Evolutionary conservation across 2,329 filamentous ascomycete genomes (phyloP).

Genomic region (Alternaria sp.): DNA sequence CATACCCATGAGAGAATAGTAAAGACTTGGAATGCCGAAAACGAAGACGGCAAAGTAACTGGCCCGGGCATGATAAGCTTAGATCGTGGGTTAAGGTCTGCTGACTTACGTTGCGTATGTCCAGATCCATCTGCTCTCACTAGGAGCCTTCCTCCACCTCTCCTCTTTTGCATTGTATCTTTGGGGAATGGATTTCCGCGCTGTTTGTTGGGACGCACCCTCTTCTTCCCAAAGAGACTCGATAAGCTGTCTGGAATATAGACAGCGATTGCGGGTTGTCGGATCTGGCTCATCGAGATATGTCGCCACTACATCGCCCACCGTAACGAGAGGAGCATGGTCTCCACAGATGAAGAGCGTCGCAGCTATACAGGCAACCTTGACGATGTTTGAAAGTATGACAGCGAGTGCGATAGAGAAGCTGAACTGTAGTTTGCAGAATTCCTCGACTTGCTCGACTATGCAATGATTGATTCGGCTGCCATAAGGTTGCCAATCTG

Average conservation of each 20-base stretch:
- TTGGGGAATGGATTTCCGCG: background rate
- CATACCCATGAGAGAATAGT: constrained; percentile 3
- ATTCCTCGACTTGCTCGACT: constrained; percentile 20
- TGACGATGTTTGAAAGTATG: constrained; percentile 13
- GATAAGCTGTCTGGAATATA: constrained; percentile 1
- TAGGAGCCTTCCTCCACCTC: background rate
- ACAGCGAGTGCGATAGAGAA: constrained; percentile 26
- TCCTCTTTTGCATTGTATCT: background rate
- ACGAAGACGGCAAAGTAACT: background rate
- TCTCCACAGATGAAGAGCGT: constrained; percentile 13
- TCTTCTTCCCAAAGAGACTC: background rate
- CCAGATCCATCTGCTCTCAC: background rate
- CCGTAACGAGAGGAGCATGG: constrained; percentile 23
- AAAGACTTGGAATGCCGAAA: constrained; percentile 2
- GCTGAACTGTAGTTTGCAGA: constrained; percentile 36
- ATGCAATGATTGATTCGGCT: constrained; percentile 25
- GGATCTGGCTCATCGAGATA: constrained; percentile 24
- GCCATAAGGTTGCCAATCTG: constrained; percentile 16
- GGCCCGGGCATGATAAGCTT: background rate
- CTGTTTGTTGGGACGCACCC: background rate
- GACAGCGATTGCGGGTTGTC: constrained; percentile 13
- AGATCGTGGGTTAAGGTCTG: rapidly evolving
- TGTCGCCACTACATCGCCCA: constrained; percentile 28
- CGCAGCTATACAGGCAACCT: constrained; percentile 11
- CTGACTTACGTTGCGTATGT: background rate